Conservation (phyloP, 2,329 filamentous ascomycete genomes). For the Hawksworthiomyces lignivorus region DNA sequence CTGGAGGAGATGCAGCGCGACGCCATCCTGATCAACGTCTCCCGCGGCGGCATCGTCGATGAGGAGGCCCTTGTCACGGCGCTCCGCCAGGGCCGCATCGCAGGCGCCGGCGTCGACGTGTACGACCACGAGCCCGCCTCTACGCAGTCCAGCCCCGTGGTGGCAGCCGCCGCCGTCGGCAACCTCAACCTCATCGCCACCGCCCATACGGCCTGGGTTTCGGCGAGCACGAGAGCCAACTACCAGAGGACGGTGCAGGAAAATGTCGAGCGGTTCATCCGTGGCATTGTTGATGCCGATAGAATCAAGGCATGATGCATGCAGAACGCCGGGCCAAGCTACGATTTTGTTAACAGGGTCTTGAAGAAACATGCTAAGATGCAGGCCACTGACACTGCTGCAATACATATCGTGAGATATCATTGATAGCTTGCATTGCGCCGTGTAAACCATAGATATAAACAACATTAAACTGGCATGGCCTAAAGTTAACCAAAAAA, state of each 20-base stretch:
- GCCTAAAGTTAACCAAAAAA: no score
- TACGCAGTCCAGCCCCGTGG: constrained; percentile 10
- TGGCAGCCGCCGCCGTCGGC: constrained; percentile 8
- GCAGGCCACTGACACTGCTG: no score
- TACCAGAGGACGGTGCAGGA: constrained; percentile 14
- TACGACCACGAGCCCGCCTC: constrained; percentile 27
- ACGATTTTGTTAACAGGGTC: no score
- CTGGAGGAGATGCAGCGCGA: constrained; percentile 18
- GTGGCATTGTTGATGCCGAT: not conserved
- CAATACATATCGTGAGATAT: no score
- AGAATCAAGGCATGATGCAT: constrained; percentile 8
- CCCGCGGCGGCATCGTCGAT: constrained; percentile 25
- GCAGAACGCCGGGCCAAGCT: no score
- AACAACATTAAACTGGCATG: no score
- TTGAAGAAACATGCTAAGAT: no score
- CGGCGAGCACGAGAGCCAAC: constrained; percentile 15
- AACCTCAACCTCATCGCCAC: constrained; percentile 15
- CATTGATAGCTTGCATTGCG: no score
- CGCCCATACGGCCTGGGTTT: constrained; percentile 16
- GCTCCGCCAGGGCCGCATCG: constrained; percentile 23
- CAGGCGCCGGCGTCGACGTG: constrained; percentile 28
- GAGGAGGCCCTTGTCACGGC: constrained; percentile 27
- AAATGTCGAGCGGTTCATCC: constrained; percentile 14
- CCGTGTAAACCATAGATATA: no score
- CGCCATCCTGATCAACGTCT: constrained; percentile 26